Percentiles rank a stretch among this genome's conserved stretches.
phyloP scores from a whole-genome alignment of 1,139 yeast species.

The Magnusiomyces fungicola region DNA sequence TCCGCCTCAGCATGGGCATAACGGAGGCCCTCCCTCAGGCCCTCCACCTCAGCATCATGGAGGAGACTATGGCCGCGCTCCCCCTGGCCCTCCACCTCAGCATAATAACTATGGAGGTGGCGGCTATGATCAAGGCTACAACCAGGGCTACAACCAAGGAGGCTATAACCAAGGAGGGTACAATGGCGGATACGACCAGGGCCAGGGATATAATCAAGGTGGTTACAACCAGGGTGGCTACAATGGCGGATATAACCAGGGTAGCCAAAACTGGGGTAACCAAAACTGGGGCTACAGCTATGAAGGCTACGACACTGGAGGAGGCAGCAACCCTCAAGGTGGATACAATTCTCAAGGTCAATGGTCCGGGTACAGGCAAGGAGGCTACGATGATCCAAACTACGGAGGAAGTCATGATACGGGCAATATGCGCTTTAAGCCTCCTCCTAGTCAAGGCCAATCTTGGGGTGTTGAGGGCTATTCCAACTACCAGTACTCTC shows the following conservation, averaged over 20 bases:
- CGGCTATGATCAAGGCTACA: neutral
- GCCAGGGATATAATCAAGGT: neutral
- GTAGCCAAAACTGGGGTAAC: neutral
- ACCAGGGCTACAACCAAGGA: neutral
- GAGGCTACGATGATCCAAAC: slow-evolving; percentile 1
- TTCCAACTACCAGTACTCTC: slow-evolving; percentile 56
- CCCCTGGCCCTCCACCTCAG: slow-evolving; percentile 1
- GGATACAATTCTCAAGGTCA: slow-evolving; percentile 1
- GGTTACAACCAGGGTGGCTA: neutral
- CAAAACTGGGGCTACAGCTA: neutral
- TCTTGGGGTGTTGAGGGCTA: slow-evolving; percentile 29
- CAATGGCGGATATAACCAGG: neutral
- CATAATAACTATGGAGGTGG: neutral
- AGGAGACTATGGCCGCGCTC: neutral
- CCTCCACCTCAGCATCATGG: neutral
- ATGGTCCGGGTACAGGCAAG: neutral
- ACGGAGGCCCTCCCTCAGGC: neutral
- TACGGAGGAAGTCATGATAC: slow-evolving; percentile 7
- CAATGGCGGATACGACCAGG: neutral
- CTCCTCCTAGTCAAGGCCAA: slow-evolving; percentile 35
- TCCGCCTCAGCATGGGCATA: too few species aligned
- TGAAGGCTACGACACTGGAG: neutral
- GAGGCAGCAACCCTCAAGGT: neutral
- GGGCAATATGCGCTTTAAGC: slow-evolving; percentile 3
- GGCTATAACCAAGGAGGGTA: neutral